A percentile compares a stretch with the other conserved stretches of the same genome.
Evolutionary conservation across 208 protist genomes (phyloP).

Genomic region (Acanthamoeba triangularis): DNA sequence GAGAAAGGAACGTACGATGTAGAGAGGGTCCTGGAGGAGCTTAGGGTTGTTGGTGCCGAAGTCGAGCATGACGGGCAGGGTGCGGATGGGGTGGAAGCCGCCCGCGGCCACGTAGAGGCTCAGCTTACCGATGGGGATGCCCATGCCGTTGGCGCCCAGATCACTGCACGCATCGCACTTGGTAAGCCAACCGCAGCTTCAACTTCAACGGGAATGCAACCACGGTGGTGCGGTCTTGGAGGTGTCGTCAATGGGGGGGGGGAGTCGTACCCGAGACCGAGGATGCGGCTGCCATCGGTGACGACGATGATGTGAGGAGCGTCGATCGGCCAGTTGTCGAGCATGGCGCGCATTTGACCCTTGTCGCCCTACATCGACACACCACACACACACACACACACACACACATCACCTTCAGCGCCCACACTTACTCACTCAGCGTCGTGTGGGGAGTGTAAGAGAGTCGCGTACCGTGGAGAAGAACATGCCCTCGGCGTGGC

Average conservation of each 20-base stretch:
- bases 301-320: constrained; percentile 95
- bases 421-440: neutral
- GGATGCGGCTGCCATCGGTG: constrained; percentile 97
- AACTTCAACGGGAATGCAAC: neutral
- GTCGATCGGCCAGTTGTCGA: constrained; percentile 91
- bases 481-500: constrained; percentile 91
- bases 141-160: constrained; percentile 96
- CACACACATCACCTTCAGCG: too few relatives aligned
- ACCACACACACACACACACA: too few relatives aligned
- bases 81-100: constrained; percentile 93
- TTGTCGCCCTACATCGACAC: constrained; percentile 85
- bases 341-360: constrained; percentile 92
- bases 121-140: constrained; percentile 96
- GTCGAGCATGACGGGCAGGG: constrained; percentile 95
- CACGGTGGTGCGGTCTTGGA: neutral
- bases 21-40: constrained; percentile 92
- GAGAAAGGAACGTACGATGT: constrained; percentile 95
- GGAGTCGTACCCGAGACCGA: constrained; percentile 92
- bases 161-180: constrained; percentile 79
- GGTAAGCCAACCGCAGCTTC: neutral
- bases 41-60: constrained; percentile 95
- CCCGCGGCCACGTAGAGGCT: constrained; percentile 95
- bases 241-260: too few relatives aligned
- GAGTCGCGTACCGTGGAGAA: constrained; percentile 82
- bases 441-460: neutral